phyloP scores from a whole-genome alignment of 2,329 filamentous ascomycete species.

The Orbilia brochopaga region DNA sequence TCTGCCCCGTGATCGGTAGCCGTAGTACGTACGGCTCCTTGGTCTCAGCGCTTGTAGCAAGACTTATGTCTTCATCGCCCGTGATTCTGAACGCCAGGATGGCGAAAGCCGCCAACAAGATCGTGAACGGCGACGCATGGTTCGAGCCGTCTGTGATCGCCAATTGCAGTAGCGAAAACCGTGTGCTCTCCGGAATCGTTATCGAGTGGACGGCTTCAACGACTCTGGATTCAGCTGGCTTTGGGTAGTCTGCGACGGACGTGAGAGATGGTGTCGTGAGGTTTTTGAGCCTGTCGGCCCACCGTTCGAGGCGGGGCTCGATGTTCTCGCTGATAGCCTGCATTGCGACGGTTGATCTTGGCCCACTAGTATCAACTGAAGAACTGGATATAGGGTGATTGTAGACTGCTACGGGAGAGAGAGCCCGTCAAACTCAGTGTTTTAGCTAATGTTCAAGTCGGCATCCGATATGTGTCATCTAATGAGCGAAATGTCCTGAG shows the following conservation, averaged over 20 bases:
- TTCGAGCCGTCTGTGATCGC: constrained; percentile 55
- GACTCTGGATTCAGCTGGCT: constrained; percentile 53
- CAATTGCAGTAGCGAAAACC: constrained; percentile 58
- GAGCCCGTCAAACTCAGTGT: background rate
- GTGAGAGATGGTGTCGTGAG: constrained; percentile 54
- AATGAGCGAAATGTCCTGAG: background rate
- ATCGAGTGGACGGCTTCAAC: constrained; percentile 56
- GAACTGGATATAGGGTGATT: background rate
- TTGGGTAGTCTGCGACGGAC: constrained; percentile 54
- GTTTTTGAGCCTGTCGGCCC: constrained; percentile 54
- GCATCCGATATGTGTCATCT: constrained; percentile 29
- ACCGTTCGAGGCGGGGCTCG: constrained; percentile 53
- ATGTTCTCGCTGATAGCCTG: constrained; percentile 33
- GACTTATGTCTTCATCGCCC: constrained; percentile 62
- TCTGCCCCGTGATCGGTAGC: constrained; percentile 58
- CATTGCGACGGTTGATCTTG: constrained; percentile 20
- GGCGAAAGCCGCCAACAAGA: constrained; percentile 60
- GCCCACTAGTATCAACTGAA: constrained; percentile 13
- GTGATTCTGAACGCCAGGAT: constrained; percentile 61
- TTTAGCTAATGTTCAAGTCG: background rate
- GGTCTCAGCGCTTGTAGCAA: constrained; percentile 60
- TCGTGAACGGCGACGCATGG: constrained; percentile 57
- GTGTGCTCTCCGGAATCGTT: constrained; percentile 57
- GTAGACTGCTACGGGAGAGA: background rate
- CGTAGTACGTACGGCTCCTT: constrained; percentile 61